Evolutionary conservation across 169 alveolate genomes (phyloP), one percentile per base, ranked within the genome.

Genomic region (Plasmodium vivax): DNA sequence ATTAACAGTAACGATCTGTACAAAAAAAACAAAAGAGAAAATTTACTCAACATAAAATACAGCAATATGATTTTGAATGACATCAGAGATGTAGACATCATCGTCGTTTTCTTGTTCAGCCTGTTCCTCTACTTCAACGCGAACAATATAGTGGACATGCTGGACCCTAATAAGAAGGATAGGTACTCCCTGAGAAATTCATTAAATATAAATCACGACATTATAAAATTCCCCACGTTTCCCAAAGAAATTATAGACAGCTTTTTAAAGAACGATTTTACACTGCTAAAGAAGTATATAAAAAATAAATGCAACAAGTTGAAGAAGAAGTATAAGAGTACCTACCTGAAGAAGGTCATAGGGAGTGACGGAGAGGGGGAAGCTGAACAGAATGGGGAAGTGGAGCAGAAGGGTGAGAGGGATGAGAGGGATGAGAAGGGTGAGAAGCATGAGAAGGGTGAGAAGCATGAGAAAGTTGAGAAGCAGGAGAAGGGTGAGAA

Each of bases 231-330:
- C 45, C 95, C 95, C 8, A 91, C 95, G 2, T 82, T 91, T 27
- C 95, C 95, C 34, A 91, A 91, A 82, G 95, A 91, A 43, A 82
- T 91, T 72, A 72, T 91, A 10, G 92, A 91, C 14, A 72, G 84
- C 32, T 91, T 91, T 91, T 91, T 91, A 77, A 91, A 91, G 82
- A 91, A 91, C 72, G 95, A 91, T 82, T 91, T 81, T 73, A 91
- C 92, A 10, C 82, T 91, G 82, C 71, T 91, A 81, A 91, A 72
- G 38, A 91, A 91, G 58, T 91, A 91, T 82, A 91, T 91, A 19
- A 91, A 91, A 91, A 91, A 82, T 34, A 91, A 91, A 72, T 91
- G 95, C 51, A 91, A 81, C 19, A 91, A 91, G 84, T 73, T 91
- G 79, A 91, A 82, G 30, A 91, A 91, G 23, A 82, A 82, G 30